Conservation (phyloP, 352 stramenopile genomes). For the Phytophthora boehmeriae region DNA sequence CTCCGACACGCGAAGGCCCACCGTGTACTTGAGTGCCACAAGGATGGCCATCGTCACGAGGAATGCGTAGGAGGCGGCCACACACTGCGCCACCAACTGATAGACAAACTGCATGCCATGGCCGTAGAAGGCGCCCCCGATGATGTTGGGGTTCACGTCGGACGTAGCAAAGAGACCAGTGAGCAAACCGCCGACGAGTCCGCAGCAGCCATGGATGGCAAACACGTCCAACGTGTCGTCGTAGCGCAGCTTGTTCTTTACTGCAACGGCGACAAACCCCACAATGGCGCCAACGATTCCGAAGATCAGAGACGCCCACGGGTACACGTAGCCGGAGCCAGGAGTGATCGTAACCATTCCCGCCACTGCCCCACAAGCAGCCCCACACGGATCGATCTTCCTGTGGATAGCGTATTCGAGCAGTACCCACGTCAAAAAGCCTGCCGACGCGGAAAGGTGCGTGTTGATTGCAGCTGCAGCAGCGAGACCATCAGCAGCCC, state of each 20-base stretch:
- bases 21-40: conserved; percentile 64
- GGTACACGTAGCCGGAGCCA: conserved; percentile 71
- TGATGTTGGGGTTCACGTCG: conserved; percentile 59
- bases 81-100: conserved; percentile 59
- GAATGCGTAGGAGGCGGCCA: conserved; percentile 68
- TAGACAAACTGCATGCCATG: conserved; percentile 53
- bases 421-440: conserved; percentile 72
- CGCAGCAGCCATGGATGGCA: conserved; percentile 70
- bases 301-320: conserved; percentile 76
- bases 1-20: conserved; percentile 66
- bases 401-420: conserved; percentile 60
- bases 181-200: conserved; percentile 64
- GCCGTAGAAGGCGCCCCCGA: conserved; percentile 59
- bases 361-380: conserved; percentile 63
- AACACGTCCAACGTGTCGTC: conserved; percentile 85
- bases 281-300: conserved; percentile 62
- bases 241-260: conserved; percentile 77
- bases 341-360: conserved; percentile 77
- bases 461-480: conserved; percentile 76
- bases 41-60: conserved; percentile 74
- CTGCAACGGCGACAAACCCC: conserved; percentile 53
- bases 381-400: conserved; percentile 70
- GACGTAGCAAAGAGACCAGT: conserved; percentile 73
- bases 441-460: conserved; percentile 60
- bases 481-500: conserved; percentile 61